Evolutionary conservation across 768 basidiomycete genomes (phyloP).

Genomic region (Boletus coccyginus): DNA sequence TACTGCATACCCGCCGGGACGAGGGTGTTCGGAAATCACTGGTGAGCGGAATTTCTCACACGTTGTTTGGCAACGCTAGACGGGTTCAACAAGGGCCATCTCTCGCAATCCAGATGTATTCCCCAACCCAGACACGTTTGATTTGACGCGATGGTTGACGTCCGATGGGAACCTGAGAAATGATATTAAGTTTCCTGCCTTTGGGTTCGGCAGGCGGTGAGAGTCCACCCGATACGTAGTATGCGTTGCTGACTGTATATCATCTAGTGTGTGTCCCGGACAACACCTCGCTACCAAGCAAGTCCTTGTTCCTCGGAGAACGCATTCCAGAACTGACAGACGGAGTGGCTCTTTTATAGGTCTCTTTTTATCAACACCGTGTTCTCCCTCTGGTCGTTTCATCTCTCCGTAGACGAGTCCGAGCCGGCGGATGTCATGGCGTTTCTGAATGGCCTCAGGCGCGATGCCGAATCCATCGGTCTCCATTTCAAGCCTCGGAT

Average conservation of each 20-base stretch:
- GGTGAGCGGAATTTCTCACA: constrained; percentile 1
- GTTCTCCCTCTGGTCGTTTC: constrained; percentile 61
- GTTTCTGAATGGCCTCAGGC: constrained; percentile 35
- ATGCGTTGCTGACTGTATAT: neutral
- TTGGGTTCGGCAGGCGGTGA: constrained; percentile 48
- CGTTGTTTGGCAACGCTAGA: neutral
- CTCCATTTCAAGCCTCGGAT: constrained; percentile 50
- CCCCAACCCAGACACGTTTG: constrained; percentile 36
- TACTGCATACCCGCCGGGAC: constrained; percentile 20
- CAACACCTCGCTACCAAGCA: constrained; percentile 49
- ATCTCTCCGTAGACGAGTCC: constrained; percentile 41
- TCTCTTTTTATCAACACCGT: constrained; percentile 62
- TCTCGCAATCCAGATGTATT: constrained; percentile 37
- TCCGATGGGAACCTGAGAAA: constrained; percentile 32
- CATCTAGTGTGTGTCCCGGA: constrained; percentile 53
- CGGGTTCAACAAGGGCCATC: constrained; percentile 25
- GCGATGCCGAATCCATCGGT: constrained; percentile 43
- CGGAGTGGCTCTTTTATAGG: constrained; percentile 25
- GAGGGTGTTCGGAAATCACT: constrained; percentile 17
- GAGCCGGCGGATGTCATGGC: constrained; percentile 54
- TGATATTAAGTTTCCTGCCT: constrained; percentile 47
- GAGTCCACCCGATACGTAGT: neutral
- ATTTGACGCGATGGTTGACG: constrained; percentile 33
- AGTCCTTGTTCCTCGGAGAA: constrained; percentile 2
- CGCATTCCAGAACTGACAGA: neutral